Evolutionary conservation across 2,329 filamentous ascomycete species (phyloP), one percentile per base, ranked within the genome.

Genomic region (Xylariaceae sp.): DNA sequence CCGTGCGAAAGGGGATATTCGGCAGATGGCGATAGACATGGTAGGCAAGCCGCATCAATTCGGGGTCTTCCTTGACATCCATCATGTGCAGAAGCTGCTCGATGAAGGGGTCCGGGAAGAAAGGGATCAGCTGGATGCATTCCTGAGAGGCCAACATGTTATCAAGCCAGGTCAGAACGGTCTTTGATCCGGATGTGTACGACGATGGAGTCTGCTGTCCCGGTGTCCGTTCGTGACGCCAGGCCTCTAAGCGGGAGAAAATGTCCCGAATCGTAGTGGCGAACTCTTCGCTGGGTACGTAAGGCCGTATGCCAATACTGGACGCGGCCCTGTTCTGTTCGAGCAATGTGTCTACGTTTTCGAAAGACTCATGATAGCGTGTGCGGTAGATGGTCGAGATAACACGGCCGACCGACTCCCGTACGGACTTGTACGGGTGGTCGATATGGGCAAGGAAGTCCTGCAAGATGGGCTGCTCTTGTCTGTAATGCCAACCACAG

Each of bases 61-160:
- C 93, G 0, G 87, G 88, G 51, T 98, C 92, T 59, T 98, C 92
- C 59, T 96, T 96, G 57, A 98, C 87, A 53, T 98, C 92, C 90
- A 98, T 98, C 92, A 98, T 98, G 66, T 98, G 89, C 33, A 98
- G 67, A 11, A 98, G 75, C 56, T 95, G 85, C 50, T 92, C 85
- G 57, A 94, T 92, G 53, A 96, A 90, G 0, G 83, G 71, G 22
- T 84, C 74, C 0, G 88, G 83, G 67, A 98, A 96, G 72, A 95
- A 96, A 3, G 81, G 78, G 13, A 93, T 77, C 11, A 98, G 75
- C 53, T 92, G 83, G 0, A 79, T 94, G 60, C 92, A 98, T 56
- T 96, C 92, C 43, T 93, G 84, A 1, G 87, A 94, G 3, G 85
- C 87, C 3, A 98, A 69, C 12, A 87, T 92, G 31, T 79, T 83